Percentiles rank a stretch among this genome's conserved stretches.
phyloP scores from a whole-genome alignment of 2,329 filamentous ascomycete genomes.

The Talaromyces funiculosus region DNA sequence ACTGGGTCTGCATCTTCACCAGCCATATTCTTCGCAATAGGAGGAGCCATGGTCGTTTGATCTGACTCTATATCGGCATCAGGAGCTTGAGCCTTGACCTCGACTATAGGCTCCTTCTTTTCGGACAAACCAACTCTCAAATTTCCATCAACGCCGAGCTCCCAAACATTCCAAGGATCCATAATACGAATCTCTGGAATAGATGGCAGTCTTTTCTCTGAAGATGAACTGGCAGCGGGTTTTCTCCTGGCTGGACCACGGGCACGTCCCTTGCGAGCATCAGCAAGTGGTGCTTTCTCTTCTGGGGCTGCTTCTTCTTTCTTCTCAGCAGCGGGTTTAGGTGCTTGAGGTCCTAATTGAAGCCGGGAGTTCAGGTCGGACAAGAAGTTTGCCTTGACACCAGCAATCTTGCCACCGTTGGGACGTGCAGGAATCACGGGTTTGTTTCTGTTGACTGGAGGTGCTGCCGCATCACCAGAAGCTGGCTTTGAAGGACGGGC shows the following conservation, averaged over 20 bases:
- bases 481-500: slow-evolving; percentile 54
- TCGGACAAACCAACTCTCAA: slow-evolving; percentile 16
- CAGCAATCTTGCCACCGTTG: slow-evolving; percentile 78
- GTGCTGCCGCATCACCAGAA: slow-evolving; percentile 27
- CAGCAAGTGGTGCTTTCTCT: slow-evolving; percentile 72
- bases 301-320: slow-evolving; percentile 54
- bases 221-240: slow-evolving; percentile 51
- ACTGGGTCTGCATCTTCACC: slow-evolving; percentile 31
- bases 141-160: slow-evolving; percentile 30
- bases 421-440: slow-evolving; percentile 76
- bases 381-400: slow-evolving; percentile 85
- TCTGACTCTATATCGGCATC: slow-evolving; percentile 3
- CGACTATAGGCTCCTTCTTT: background rate
- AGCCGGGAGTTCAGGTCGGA: slow-evolving; percentile 87
- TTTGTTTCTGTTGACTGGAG: slow-evolving; percentile 61
- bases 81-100: slow-evolving; percentile 12
- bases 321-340: slow-evolving; percentile 66
- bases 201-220: slow-evolving; percentile 22
- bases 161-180: slow-evolving; percentile 38
- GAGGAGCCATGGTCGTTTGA: slow-evolving; percentile 24
- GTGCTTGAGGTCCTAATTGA: slow-evolving; percentile 72
- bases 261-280: slow-evolving; percentile 85
- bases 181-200: slow-evolving; percentile 37
- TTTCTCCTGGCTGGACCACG: slow-evolving; percentile 77
- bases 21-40: slow-evolving; percentile 29